Base-by-base conservation (phyloP, 805 yeast species). In the Kazachstania viticola region DNA sequence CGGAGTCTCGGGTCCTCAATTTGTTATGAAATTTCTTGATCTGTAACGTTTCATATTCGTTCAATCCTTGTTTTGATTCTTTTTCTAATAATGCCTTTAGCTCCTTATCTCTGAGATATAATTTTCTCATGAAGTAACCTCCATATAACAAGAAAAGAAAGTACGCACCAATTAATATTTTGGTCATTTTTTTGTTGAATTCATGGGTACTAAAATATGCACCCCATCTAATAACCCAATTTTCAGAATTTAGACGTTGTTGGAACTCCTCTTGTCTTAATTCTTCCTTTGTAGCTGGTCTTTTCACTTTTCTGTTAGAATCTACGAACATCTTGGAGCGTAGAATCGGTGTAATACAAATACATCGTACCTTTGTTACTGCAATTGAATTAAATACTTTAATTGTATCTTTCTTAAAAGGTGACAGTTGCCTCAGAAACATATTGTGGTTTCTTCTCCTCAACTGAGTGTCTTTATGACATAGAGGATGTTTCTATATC, bases 21-120 rank as follows among this genome's bases (percentile, higher is more conserved):
- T 64, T 63, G 12, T 77, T 80, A 30, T 67, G 56, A 24, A 78
- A 51, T 32, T 75, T 75, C 45, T 79, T 74, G 38, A 77, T 55
- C 47, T 79, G 65, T 33, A 80, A 53, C 28, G 56, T 59, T 44
- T 81, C 83, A 50, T 75, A 80, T 44, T 80, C 87, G 28, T 69
- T 67, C 16, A 50, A 29, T 3, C 36, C 30, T 4, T 63, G 46
- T 14, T 44, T 34, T 16, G 43, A 48, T 55, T 63, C 46, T 60
- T 70, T 52, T 36, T 48, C 41, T 45, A 57, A 35, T 51, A 70
- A 38, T 41, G 46, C 36, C 52, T 61, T 67, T 36, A 73, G 57
- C 46, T 78, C 83, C 36, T 69, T 61, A 39, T 80, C 88, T 54
- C 75, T 75, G 28, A 63, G 57, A 51, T 70, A 79, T 31, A 79